Percentiles rank a stretch among this genome's conserved stretches.
These are phyloP conservation scores for Syncephalastrum monosporum DNA, from an alignment of 371 early-diverging fungal genomes.

Conservation along the genomic window DNA sequence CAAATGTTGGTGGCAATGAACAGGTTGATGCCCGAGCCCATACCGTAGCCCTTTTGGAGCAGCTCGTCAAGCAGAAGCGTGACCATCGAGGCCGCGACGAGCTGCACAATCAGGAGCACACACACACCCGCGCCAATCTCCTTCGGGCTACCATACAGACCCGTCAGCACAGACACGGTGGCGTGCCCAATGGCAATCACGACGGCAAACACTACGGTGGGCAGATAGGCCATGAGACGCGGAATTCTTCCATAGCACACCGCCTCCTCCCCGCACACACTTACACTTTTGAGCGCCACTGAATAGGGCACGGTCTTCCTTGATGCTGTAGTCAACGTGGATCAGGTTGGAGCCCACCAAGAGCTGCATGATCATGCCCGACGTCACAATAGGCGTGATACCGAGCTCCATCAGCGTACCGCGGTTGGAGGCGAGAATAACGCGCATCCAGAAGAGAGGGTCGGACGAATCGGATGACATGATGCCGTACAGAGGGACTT, in stretches of 20 bases:
- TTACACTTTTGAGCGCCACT: slow-evolving; percentile 97
- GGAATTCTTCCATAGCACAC: too few species aligned
- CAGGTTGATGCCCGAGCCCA: slow-evolving; percentile 99
- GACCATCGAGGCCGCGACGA: slow-evolving; percentile 96
- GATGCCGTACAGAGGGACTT: slow-evolving; percentile 99
- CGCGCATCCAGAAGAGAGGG: slow-evolving; percentile 99
- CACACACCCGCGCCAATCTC: slow-evolving; percentile 95
- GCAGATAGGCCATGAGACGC: too few species aligned
- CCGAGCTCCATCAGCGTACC: slow-evolving; percentile 99
- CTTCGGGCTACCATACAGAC: slow-evolving; percentile 96
- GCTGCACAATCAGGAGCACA: slow-evolving; percentile 92
- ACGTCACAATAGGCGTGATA: slow-evolving; percentile 99
- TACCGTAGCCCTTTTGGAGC: slow-evolving; percentile 99
- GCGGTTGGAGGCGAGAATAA: slow-evolving; percentile 98
- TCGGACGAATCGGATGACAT: slow-evolving; percentile 97
- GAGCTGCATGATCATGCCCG: slow-evolving; percentile 99
- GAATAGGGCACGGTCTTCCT: slow-evolving; percentile 98
- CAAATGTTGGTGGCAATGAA: slow-evolving; percentile 99
- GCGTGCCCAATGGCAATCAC: slow-evolving; percentile 98
- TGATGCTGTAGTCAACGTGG: slow-evolving; percentile 96
- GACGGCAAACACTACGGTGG: slow-evolving; percentile 77
- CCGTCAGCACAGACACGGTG: slow-evolving; percentile 96
- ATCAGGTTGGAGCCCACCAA: slow-evolving; percentile 96
- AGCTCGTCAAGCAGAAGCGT: slow-evolving; percentile 99
- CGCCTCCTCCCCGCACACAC: slow-evolving; percentile 15